A percentile compares a stretch with the other conserved stretches of the same genome.
phyloP scores from a whole-genome alignment of 1,284 basidiomycete species.

The Hymenochaete sp. region DNA sequence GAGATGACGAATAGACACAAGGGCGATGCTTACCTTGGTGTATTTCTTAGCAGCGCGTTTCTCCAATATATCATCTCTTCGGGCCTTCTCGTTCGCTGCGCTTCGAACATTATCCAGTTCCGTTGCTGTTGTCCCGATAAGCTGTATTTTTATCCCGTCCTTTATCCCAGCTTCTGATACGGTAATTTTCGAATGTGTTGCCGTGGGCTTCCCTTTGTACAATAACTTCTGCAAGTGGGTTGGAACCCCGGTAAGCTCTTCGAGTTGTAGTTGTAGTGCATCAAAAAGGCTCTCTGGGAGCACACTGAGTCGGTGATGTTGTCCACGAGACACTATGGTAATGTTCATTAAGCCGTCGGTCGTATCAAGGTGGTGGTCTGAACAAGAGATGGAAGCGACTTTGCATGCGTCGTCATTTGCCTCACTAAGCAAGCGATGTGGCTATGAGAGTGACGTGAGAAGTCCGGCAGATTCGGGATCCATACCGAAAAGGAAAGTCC shows the following conservation, averaged over 20 bases:
- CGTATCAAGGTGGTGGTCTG: too few species aligned
- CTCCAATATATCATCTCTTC: slow-evolving; percentile 46
- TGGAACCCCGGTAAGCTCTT: slow-evolving; percentile 57
- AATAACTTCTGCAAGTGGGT: slow-evolving; percentile 59
- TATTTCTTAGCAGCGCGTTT: slow-evolving; percentile 50
- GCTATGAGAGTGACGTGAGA: too few species aligned
- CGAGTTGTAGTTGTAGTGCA: slow-evolving; percentile 40
- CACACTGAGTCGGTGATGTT: slow-evolving; percentile 36
- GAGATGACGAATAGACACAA: too few species aligned
- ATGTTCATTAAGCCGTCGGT: slow-evolving; percentile 16
- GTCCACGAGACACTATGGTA: slow-evolving; percentile 41
- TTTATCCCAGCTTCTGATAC: slow-evolving; percentile 48
- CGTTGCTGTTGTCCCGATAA: slow-evolving; percentile 53
- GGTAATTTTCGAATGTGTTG: slow-evolving; percentile 29
- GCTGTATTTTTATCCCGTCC: slow-evolving; percentile 53
- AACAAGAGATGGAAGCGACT: too few species aligned
- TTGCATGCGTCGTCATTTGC: too few species aligned
- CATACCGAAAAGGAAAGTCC: too few species aligned
- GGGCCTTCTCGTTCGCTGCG: slow-evolving; percentile 48
- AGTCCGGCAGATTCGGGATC: too few species aligned
- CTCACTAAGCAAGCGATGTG: too few species aligned
- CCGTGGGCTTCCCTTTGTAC: slow-evolving; percentile 56
- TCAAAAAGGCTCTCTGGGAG: slow-evolving; percentile 39
- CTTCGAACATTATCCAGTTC: slow-evolving; percentile 47
- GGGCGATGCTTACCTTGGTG: slow-evolving; percentile 45